Percentiles rank a stretch among this genome's conserved stretches.
These are phyloP conservation scores for Sphagnum fallax DNA, from an alignment of 228 moss, liverwort and hornwort species.

Conservation along the genomic window DNA sequence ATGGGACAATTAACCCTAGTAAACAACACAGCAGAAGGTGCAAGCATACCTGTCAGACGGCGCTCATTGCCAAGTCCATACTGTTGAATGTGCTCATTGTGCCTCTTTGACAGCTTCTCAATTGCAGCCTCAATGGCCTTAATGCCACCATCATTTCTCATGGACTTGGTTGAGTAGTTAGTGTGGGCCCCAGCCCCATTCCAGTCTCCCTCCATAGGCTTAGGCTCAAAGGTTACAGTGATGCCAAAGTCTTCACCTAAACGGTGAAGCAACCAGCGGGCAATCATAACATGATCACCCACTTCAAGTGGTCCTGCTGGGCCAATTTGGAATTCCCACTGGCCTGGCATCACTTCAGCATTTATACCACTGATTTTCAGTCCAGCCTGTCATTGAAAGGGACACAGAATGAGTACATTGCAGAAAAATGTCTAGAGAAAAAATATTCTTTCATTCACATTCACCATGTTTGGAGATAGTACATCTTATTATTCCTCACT, in stretches of 20 bases:
- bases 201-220: slow-evolving; percentile 97
- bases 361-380: slow-evolving; percentile 86
- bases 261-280: slow-evolving; percentile 82
- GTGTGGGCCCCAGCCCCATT: slow-evolving; percentile 96
- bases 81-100: slow-evolving; percentile 68
- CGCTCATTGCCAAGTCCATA: slow-evolving; percentile 82
- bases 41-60: slow-evolving; percentile 54
- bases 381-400: slow-evolving; percentile 27
- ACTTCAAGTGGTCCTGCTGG: slow-evolving; percentile 82
- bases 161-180: slow-evolving; percentile 84
- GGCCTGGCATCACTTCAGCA: slow-evolving; percentile 95
- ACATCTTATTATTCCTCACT: too few relatives aligned
- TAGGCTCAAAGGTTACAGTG: slow-evolving; percentile 82
- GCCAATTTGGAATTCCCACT: slow-evolving; percentile 98
- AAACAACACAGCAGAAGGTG: not conserved
- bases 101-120: slow-evolving; percentile 78
- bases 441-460: too few relatives aligned
- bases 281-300: slow-evolving; percentile 92
- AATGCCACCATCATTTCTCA: slow-evolving; percentile 77
- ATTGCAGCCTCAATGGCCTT: slow-evolving; percentile 79
- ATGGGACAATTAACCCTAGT: too few relatives aligned
- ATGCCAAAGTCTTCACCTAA: slow-evolving; percentile 90
- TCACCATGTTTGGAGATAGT: too few relatives aligned
- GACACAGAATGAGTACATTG: too few relatives aligned
- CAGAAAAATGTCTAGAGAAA: too few relatives aligned